phyloP scores from a whole-genome alignment of 345 rosid genomes.

The Boechera retrofracta region DNA sequence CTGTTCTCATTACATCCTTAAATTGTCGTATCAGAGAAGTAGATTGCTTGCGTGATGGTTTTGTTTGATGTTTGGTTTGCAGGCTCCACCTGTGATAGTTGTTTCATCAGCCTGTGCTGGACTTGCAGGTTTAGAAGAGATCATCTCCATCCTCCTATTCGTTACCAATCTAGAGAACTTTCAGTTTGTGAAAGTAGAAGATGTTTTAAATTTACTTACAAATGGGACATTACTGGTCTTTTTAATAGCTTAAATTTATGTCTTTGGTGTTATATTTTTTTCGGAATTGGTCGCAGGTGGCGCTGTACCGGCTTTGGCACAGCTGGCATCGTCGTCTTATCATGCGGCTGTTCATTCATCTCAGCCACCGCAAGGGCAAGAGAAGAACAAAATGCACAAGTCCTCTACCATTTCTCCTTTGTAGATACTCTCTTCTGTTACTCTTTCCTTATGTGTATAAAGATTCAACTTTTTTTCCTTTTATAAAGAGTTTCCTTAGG shows the following conservation, averaged over 20 bases:
- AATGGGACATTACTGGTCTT: no score
- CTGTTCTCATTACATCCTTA: neutral
- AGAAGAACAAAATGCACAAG: neutral
- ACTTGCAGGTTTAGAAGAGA: conserved; percentile 57
- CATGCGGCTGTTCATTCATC: conserved; percentile 62
- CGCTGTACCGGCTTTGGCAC: conserved; percentile 75
- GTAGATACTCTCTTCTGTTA: neutral
- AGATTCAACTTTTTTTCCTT: neutral
- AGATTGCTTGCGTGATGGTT: neutral
- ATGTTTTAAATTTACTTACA: no score
- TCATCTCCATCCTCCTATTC: conserved; percentile 9
- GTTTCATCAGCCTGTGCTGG: conserved; percentile 90
- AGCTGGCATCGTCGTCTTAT: conserved; percentile 74
- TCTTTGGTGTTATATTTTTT: neutral
- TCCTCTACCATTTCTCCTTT: conserved; percentile 29
- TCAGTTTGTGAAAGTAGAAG: no score
- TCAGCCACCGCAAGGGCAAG: conserved; percentile 12
- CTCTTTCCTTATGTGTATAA: conserved; percentile 6
- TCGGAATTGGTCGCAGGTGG: conserved; percentile 58
- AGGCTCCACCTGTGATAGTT: conserved; percentile 88
- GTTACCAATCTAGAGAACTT: neutral
- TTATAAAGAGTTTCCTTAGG: neutral
- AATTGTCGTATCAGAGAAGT: neutral
- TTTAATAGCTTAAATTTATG: neutral
- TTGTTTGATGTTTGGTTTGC: conserved; percentile 36